These are phyloP conservation scores for Aurantiochytrium sp. DNA, from an alignment of 108 stramenopile species.

Conservation along the genomic window DNA sequence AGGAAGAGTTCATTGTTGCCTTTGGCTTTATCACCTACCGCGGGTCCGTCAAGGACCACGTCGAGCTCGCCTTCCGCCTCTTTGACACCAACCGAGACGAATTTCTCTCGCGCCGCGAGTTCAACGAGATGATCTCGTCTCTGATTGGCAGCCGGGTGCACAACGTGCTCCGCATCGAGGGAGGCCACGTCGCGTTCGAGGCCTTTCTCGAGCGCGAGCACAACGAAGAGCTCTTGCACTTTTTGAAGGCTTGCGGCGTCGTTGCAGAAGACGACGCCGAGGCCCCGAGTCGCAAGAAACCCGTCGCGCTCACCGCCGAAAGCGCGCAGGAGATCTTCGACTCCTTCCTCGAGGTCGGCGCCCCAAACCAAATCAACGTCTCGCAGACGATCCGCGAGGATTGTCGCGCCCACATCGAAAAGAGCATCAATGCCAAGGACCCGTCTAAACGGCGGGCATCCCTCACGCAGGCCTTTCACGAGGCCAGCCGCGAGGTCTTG, in stretches of 20 bases:
- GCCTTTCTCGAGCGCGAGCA: neutral
- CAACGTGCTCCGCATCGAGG: neutral
- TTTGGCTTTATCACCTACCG: neutral
- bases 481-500: neutral
- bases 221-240: neutral
- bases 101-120: neutral
- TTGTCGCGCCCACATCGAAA: neutral
- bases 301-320: neutral
- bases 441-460: neutral
- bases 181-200: neutral
- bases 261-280: neutral
- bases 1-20: neutral
- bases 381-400: neutral
- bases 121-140: neutral
- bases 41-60: neutral
- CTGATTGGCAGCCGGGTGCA: neutral
- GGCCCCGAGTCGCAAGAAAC: neutral
- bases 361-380: neutral
- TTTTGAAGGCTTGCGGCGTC: neutral
- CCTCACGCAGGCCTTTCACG: neutral
- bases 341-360: neutral
- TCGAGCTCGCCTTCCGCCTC: neutral
- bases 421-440: neutral
- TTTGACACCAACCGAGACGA: conserved; percentile 24
- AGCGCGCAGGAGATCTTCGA: neutral